These are phyloP conservation scores for Astrephomene gubernaculifera DNA, from an alignment of 139 green algal genomes.

Conservation along the genomic window DNA sequence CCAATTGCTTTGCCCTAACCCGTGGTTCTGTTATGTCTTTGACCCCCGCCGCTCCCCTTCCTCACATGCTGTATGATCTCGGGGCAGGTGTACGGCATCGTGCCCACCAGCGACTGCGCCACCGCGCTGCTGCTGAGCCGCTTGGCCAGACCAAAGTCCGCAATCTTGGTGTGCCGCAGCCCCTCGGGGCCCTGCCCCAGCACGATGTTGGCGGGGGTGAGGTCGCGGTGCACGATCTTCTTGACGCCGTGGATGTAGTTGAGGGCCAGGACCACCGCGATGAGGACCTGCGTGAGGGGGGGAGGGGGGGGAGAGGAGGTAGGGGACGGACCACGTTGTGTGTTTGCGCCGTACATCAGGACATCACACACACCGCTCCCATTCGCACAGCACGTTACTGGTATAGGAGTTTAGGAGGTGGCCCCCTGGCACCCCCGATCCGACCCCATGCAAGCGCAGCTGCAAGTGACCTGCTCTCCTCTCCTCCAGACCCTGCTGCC, in stretches of 20 bases:
- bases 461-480: too few relatives aligned
- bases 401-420: too few relatives aligned
- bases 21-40: neutral
- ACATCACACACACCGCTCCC: too few relatives aligned
- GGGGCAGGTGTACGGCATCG: conserved; percentile 72
- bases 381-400: too few relatives aligned
- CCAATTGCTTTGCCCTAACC: neutral
- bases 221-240: conserved; percentile 67
- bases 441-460: too few relatives aligned
- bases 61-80: conserved; percentile 71
- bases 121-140: conserved; percentile 41
- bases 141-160: conserved; percentile 69
- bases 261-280: conserved; percentile 59
- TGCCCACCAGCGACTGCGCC: conserved; percentile 64
- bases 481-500: too few relatives aligned
- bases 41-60: neutral
- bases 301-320: neutral
- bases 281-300: conserved; percentile 44
- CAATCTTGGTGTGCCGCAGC: conserved; percentile 53
- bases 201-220: conserved; percentile 70
- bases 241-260: conserved; percentile 65
- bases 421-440: too few relatives aligned
- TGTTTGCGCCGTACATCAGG: too few relatives aligned
- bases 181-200: conserved; percentile 54
- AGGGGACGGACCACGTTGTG: neutral